Evolutionary conservation across 345 rosid species (phyloP).

Genomic region (Limnanthes douglasii): DNA sequence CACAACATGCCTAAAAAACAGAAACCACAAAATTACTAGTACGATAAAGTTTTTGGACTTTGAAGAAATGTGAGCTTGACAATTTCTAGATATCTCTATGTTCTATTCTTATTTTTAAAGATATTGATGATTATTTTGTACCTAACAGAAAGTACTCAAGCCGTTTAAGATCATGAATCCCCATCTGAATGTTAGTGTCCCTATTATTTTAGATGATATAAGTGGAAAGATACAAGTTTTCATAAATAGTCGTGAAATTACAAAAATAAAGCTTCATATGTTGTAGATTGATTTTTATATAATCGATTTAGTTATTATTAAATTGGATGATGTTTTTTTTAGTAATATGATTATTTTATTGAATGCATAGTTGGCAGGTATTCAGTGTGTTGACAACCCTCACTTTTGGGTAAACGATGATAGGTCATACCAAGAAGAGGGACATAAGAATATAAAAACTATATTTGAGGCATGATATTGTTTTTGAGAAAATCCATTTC

Average conservation of each 20-base stretch:
- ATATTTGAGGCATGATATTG: constrained; percentile 95
- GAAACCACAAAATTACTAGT: constrained; percentile 96
- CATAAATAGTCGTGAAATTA: constrained; percentile 92
- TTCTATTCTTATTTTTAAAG: constrained; percentile 6
- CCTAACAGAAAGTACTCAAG: constrained; percentile 84
- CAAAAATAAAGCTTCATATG: constrained; percentile 89
- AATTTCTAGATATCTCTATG: constrained; percentile 2
- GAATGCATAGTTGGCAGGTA: constrained; percentile 82
- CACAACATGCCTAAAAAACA: constrained; percentile 78
- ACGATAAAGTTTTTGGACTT: constrained; percentile 95
- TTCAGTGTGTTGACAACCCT: constrained; percentile 98
- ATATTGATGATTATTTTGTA: constrained; percentile 15
- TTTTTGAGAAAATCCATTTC: not conserved
- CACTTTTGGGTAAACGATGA: constrained; percentile 99
- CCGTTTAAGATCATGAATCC: constrained; percentile 81
- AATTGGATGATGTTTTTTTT: constrained; percentile 6
- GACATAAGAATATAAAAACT: constrained; percentile 92
- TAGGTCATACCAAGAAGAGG: constrained; percentile 99
- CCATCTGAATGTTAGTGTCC: constrained; percentile 87
- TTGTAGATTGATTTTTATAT: constrained; percentile 47
- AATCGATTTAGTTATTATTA: not conserved
- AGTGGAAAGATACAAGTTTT: constrained; percentile 82
- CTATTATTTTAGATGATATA: constrained; percentile 67
- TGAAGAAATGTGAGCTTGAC: constrained; percentile 87
- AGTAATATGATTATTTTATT: constrained; percentile 5